phyloP scores from a whole-genome alignment of 139 green algal species.

The Chlorella sorokiniana region DNA sequence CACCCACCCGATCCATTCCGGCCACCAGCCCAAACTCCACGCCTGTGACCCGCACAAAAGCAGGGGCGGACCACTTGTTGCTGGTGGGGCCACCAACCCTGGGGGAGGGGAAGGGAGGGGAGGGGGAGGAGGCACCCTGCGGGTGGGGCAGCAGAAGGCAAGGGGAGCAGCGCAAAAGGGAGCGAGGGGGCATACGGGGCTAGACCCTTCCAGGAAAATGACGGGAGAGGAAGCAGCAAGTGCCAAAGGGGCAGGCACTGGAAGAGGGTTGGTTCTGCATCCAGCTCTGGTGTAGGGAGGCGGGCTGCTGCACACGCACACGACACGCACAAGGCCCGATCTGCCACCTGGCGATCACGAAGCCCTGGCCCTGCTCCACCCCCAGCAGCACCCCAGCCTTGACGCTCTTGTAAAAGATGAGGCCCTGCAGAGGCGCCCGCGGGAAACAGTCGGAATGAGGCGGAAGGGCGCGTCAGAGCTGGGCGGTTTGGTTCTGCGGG shows the following conservation, averaged over 20 bases:
- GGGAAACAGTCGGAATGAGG: not conserved
- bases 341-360: constrained; percentile 16
- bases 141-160: too few species aligned
- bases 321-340: not conserved
- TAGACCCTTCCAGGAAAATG: too few species aligned
- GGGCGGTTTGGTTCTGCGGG: too few species aligned
- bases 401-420: constrained; percentile 12
- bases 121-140: not conserved
- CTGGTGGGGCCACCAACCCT: constrained; percentile 11
- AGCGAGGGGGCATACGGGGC: too few species aligned
- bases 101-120: not conserved
- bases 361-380: constrained; percentile 18
- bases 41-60: constrained; percentile 2
- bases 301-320: not conserved
- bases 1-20: constrained; percentile 10
- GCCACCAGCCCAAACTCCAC: constrained; percentile 30
- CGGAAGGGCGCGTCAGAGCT: too few species aligned
- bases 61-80: constrained; percentile 9
- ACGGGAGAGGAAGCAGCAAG: too few species aligned
- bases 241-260: too few species aligned
- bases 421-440: constrained; percentile 3
- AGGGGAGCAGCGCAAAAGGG: too few species aligned
- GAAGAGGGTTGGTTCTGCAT: too few species aligned
- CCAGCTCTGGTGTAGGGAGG: too few species aligned
- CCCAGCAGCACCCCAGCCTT: constrained; percentile 22